Evolutionary conservation across 2,329 filamentous ascomycete species (phyloP), one percentile per base, ranked within the genome.

Genomic region (Stagonosporopsis cucurbitacearum): DNA sequence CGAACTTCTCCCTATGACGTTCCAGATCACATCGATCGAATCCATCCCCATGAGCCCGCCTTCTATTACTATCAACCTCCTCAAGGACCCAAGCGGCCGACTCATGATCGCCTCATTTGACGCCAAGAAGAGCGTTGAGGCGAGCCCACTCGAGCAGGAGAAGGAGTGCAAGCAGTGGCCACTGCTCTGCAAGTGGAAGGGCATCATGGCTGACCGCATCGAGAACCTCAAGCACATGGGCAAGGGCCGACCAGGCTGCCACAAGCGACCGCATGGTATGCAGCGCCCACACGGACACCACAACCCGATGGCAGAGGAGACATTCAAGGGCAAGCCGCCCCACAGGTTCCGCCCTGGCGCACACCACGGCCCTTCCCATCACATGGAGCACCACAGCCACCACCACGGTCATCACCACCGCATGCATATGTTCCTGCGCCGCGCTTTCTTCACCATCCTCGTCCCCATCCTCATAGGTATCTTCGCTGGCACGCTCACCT

Each of bases 381-480:
- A 66, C 58, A 65, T 59, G 53, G 53, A 59, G 26, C 63, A 69
- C 43, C 43, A 59, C 23, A 44, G 56, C 8, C 33, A 41, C 17
- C 49, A 56, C 32, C 68, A 71, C 51, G 62, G 63, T 43, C 22
- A 50, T 36, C 59, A 64, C 44, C 63, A 69, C 58, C 62, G 63
- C 39, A 32, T 71, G 44, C 64, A 68, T 46, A 69, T 64, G 65
- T 71, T 74, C 57, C 50, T 70, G 32, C 69, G 80, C 67, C 83
- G 83, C 64, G 79, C 89, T 45, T 79, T 83, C 59, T 79, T 85
- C 33, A 85, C 88, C 58, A 82, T 92, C 40, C 72, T 91, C 43
- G 79, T 91, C 35, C 89, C 89, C 1, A 80, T 91, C 49, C 76
- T 89, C 48, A 81, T 91, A 60, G 89, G 89, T 55, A 81, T 91